Conservation (phyloP, 345 rosid genomes). For the Linum trigynum region DNA sequence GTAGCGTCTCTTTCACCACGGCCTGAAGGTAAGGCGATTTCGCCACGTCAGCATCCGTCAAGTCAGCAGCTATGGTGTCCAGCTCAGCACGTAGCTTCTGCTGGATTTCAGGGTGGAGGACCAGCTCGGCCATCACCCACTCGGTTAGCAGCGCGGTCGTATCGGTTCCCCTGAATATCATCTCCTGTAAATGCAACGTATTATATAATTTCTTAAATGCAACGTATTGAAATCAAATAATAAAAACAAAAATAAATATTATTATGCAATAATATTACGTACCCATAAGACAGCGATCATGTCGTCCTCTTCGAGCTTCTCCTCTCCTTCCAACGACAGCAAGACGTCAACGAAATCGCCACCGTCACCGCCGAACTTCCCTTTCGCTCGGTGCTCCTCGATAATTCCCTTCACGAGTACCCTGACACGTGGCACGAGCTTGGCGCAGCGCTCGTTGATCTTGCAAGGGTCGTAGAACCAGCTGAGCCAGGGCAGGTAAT, state of each 20-base stretch:
- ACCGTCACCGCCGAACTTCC: slow-evolving; percentile 6
- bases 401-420: slow-evolving; percentile 45
- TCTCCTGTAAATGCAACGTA: slow-evolving; percentile 37
- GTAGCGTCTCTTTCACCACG: slow-evolving; percentile 59
- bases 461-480: slow-evolving; percentile 49
- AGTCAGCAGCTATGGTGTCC: slow-evolving; percentile 6
- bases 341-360: slow-evolving; percentile 77
- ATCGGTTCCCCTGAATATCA: slow-evolving; percentile 90
- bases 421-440: slow-evolving; percentile 63
- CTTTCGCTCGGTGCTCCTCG: slow-evolving; percentile 37
- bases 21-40: slow-evolving; percentile 63
- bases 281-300: slow-evolving; percentile 93
- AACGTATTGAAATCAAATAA: background rate
- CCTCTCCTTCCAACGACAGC: slow-evolving; percentile 65
- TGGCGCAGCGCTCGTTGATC: slow-evolving; percentile 49
- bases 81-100: slow-evolving; percentile 44
- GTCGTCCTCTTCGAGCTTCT: slow-evolving; percentile 65
- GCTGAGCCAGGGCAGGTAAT: slow-evolving; percentile 58
- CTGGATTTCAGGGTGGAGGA: slow-evolving; percentile 54
- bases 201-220: too few relatives aligned
- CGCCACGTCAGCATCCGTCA: slow-evolving; percentile 47
- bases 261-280: background rate
- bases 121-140: slow-evolving; percentile 85
- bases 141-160: slow-evolving; percentile 76
- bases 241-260: background rate